These are phyloP conservation scores for Pseudocohnilembus persalinus DNA, from an alignment of 169 alveolate genomes.

Conservation along the genomic window DNA sequence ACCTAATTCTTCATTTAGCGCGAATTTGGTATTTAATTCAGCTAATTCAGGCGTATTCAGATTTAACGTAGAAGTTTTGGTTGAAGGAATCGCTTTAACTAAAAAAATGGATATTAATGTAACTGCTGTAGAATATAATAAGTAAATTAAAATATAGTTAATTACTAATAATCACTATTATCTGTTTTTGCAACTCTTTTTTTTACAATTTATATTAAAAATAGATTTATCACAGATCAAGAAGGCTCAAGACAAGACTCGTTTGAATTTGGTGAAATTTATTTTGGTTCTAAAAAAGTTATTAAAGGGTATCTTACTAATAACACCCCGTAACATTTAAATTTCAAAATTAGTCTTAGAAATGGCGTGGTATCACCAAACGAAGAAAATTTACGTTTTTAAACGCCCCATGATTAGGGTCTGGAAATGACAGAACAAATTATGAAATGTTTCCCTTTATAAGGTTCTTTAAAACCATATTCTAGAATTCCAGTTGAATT, in stretches of 20 bases:
- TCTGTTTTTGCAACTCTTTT: too few species aligned
- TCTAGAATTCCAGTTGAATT: constrained; percentile 69
- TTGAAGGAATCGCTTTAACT: constrained; percentile 53
- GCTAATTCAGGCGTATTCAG: constrained; percentile 68
- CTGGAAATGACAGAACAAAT: constrained; percentile 81
- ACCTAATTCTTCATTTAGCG: constrained; percentile 41
- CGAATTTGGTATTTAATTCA: constrained; percentile 34
- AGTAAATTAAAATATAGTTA: constrained; percentile 45
- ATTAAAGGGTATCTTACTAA: constrained; percentile 75
- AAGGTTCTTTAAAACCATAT: constrained; percentile 75
- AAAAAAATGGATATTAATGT: constrained; percentile 53
- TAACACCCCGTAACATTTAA: constrained; percentile 76
- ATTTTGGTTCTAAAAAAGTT: constrained; percentile 78
- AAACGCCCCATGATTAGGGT: constrained; percentile 82
- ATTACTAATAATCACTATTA: constrained; percentile 58
- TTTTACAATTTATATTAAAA: too few species aligned
- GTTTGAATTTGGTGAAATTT: constrained; percentile 74
- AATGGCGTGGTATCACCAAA: constrained; percentile 67
- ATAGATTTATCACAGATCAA: constrained; percentile 74
- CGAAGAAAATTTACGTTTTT: constrained; percentile 57
- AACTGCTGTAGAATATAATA: constrained; percentile 28
- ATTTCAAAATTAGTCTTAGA: constrained; percentile 63
- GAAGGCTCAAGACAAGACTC: constrained; percentile 69
- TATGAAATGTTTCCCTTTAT: constrained; percentile 73
- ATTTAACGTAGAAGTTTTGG: constrained; percentile 62